Evolutionary conservation across 2,329 filamentous ascomycete species (phyloP).

Genomic region (Fusarium torreyae): DNA sequence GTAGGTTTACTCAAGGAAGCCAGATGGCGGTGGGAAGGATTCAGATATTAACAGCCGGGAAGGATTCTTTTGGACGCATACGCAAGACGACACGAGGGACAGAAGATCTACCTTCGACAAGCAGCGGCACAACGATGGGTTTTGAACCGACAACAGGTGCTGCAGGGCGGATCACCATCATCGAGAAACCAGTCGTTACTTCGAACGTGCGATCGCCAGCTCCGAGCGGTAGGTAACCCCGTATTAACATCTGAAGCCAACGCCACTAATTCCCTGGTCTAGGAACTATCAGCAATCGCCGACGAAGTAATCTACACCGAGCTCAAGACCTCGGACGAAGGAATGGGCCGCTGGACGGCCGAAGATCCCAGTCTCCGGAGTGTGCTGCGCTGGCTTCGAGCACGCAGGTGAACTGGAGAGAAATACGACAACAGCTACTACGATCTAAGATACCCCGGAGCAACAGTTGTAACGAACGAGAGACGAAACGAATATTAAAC

Average conservation of each 20-base stretch:
- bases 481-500: conserved; percentile 34
- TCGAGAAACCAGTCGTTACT: conserved; percentile 65
- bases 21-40: background rate
- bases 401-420: conserved; percentile 45
- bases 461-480: conserved; percentile 33
- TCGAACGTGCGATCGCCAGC: conserved; percentile 68
- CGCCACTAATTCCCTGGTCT: conserved; percentile 1
- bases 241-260: background rate
- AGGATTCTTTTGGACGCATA: conserved; percentile 74
- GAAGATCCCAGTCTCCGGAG: conserved; percentile 73
- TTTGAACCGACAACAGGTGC: conserved; percentile 66
- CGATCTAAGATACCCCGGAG: conserved; percentile 34
- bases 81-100: conserved; percentile 73
- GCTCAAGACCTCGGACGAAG: conserved; percentile 67
- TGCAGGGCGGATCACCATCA: conserved; percentile 67
- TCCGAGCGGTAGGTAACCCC: conserved; percentile 67
- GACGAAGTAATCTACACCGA: conserved; percentile 72
- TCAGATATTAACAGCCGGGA: conserved; percentile 23
- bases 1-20: conserved; percentile 58
- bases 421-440: conserved; percentile 23
- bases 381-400: conserved; percentile 72
- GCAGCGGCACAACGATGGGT: conserved; percentile 73
- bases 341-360: conserved; percentile 72
- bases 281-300: conserved; percentile 71
- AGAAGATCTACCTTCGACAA: conserved; percentile 76